A percentile compares a stretch with the other conserved stretches of the same genome.
Evolutionary conservation across 2,329 filamentous ascomycete species (phyloP).

Genomic region (Penicillium vulpinum): DNA sequence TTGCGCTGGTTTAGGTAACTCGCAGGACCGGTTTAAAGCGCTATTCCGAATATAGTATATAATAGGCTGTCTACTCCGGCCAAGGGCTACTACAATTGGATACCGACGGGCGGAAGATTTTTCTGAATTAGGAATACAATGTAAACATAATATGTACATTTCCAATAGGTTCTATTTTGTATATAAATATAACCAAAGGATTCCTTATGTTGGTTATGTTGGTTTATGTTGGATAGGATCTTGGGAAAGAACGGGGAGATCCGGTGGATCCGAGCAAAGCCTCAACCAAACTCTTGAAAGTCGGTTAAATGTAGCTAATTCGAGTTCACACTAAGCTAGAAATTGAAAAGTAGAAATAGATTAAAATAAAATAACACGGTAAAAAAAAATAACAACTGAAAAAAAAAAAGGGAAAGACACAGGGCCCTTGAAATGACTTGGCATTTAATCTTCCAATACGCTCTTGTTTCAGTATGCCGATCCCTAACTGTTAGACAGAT

Average conservation of each 20-base stretch:
- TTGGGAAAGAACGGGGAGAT: background rate
- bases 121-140: background rate
- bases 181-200: no score
- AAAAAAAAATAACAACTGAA: no score
- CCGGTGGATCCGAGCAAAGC: background rate
- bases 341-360: background rate
- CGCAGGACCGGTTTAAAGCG: constrained; percentile 4
- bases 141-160: no score
- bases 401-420: constrained; percentile 10
- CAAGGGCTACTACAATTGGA: no score
- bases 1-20: constrained; percentile 11
- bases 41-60: constrained; percentile 5
- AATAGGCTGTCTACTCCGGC: no score
- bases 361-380: background rate
- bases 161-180: no score
- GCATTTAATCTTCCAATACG: constrained; percentile 2
- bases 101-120: background rate
- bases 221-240: background rate
- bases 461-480: constrained; percentile 20
- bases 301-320: background rate
- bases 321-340: no score
- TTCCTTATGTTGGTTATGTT: no score
- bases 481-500: constrained; percentile 2
- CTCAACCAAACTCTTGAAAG: background rate
- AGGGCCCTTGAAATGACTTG: constrained; percentile 3